Base-by-base conservation (phyloP, 139 green algal species). In the Mychonastes homosphaera region DNA sequence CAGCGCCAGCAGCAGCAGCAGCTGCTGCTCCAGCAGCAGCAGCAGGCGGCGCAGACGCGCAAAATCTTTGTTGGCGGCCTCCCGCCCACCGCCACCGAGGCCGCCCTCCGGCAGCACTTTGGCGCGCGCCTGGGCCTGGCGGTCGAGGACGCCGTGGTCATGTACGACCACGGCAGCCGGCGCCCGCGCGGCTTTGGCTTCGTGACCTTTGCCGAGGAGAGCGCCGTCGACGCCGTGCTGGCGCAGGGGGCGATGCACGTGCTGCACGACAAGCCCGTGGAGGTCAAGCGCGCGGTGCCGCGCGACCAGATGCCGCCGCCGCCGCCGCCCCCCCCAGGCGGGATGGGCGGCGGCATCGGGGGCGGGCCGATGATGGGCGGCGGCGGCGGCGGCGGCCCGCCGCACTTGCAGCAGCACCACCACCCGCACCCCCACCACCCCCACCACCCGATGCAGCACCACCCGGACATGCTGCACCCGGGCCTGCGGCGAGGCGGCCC, bases 21-120 rank as follows among this genome's bases (percentile, higher is more conserved):
- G n/a, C n/a, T n/a, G n/a, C n/a, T n/a, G n/a, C n/a, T n/a, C n/a
- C 64, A 78, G 53, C 63, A 67, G n/a, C n/a, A n/a, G n/a, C n/a
- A n/a, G n/a, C n/a, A n/a, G n/a, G n/a, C n/a, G n/a, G n/a, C n/a
- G n/a, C n/a, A n/a, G 28, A 93, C 85, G 27, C 81, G 81, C 27
- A 97, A 97, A 64, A 85, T 97, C 12, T 97, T 97, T 66, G 87
- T 97, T 16, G 90, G 90, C 12, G 90, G 90, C 33, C 77, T 97
- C 49, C 73, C 90, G 1, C 85, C 87, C 30, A 79, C 60, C 19
- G 86, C 96, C 16, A 89, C 94, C 51, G 90, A 97, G 53, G 57
- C 62, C 13, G 67, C 73, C 18, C 73, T 95, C 57, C 74, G 79
- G 2, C 56, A 74, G 21, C 89, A 96, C 70, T 94, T 95, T 71